These are phyloP conservation scores for Solanum habrochaites DNA, from an alignment of 257 asterid species.

Conservation along the genomic window DNA sequence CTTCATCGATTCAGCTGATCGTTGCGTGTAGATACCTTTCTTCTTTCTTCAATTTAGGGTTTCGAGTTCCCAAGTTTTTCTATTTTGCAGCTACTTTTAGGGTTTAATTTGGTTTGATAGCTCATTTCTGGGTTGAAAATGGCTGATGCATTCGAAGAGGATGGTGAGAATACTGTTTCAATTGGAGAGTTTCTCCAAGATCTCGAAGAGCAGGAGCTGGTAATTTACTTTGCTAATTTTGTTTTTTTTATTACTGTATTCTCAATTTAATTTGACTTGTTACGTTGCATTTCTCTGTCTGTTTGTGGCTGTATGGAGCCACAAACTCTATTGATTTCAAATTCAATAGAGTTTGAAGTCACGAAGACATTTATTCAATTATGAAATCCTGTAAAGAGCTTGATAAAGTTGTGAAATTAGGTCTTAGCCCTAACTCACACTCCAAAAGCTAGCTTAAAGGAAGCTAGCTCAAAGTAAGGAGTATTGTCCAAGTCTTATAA, in stretches of 20 bases:
- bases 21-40: neutral
- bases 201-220: constrained; percentile 80
- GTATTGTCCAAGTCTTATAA: no score
- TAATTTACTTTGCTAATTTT: neutral
- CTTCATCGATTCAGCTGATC: neutral
- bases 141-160: constrained; percentile 66
- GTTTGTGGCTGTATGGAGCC: neutral
- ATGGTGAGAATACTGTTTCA: constrained; percentile 60
- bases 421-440: no score
- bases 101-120: neutral
- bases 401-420: no score
- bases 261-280: neutral
- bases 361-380: neutral
- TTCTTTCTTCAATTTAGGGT: neutral
- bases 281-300: neutral
- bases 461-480: no score
- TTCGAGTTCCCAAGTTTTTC: neutral
- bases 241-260: neutral
- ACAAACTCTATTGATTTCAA: no score
- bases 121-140: constrained; percentile 4
- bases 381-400: neutral
- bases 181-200: constrained; percentile 61
- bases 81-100: neutral
- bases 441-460: no score
- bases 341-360: neutral